Evolutionary conservation across 331 rosid species (phyloP).

Genomic region (Ulmus americana): DNA sequence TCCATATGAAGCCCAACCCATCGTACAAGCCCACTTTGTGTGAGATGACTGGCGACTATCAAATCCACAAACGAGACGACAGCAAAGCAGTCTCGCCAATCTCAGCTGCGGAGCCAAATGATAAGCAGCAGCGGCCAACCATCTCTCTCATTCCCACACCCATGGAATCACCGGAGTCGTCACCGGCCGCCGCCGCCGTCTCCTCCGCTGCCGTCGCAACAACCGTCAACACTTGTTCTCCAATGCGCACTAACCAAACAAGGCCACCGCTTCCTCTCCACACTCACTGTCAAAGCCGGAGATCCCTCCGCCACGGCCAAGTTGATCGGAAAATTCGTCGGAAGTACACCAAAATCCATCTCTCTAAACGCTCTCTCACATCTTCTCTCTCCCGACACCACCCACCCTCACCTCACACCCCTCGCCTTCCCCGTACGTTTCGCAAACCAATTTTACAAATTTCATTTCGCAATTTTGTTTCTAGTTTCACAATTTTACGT

Average conservation of each 20-base stretch:
- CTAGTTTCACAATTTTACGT: background rate
- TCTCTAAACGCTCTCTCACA: slow-evolving; percentile 57
- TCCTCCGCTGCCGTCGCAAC: background rate
- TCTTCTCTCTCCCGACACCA: slow-evolving; percentile 53
- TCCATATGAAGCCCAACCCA: too few relatives aligned
- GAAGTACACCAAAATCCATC: slow-evolving; percentile 47
- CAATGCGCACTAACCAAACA: slow-evolving; percentile 53
- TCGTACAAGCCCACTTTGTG: too few relatives aligned
- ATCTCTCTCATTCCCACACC: background rate
- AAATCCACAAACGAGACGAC: too few relatives aligned
- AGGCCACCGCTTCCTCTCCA: slow-evolving; percentile 61
- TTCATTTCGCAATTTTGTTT: background rate
- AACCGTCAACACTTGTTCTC: background rate
- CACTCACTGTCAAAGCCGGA: slow-evolving; percentile 32
- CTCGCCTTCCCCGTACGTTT: slow-evolving; percentile 45
- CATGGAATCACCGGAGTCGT: slow-evolving; percentile 16
- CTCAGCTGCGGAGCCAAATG: slow-evolving; percentile 7
- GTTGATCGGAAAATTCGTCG: slow-evolving; percentile 47
- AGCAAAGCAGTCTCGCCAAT: background rate
- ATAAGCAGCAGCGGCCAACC: slow-evolving; percentile 5
- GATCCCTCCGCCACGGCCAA: slow-evolving; percentile 35
- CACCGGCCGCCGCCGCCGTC: background rate
- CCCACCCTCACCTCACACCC: slow-evolving; percentile 49
- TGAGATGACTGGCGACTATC: too few relatives aligned
- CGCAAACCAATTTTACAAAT: background rate